phyloP scores from a whole-genome alignment of 1,139 yeast species.

The Blastobotrys serpentis region DNA sequence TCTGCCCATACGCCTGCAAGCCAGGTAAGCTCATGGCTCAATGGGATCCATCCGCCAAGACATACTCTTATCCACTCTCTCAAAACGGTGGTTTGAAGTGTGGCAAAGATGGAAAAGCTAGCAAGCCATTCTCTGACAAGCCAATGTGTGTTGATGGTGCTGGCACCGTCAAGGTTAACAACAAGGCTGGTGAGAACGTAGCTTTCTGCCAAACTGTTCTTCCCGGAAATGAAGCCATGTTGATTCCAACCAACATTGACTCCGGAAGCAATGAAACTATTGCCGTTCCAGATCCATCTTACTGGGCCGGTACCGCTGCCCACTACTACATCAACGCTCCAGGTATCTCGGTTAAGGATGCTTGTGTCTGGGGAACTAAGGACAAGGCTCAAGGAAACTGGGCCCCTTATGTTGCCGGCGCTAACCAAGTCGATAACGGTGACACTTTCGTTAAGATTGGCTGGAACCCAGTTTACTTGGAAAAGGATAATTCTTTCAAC shows the following conservation, averaged over 20 bases:
- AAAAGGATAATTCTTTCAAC: constrained; percentile 53
- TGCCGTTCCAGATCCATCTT: constrained; percentile 80
- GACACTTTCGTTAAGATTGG: constrained; percentile 80
- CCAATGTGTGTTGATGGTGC: constrained; percentile 71
- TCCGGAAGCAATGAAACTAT: constrained; percentile 49
- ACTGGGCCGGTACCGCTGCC: constrained; percentile 66
- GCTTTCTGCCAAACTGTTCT: constrained; percentile 91
- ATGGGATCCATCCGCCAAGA: constrained; percentile 65
- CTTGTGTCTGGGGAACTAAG: constrained; percentile 80
- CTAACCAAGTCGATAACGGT: constrained; percentile 67
- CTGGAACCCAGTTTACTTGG: constrained; percentile 85
- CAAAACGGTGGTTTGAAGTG: constrained; percentile 82
- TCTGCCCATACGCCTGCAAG: constrained; percentile 88
- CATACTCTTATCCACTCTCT: constrained; percentile 82
- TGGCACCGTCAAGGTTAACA: constrained; percentile 64
- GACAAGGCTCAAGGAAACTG: constrained; percentile 76
- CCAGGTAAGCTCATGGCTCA: constrained; percentile 80
- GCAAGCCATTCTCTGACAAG: constrained; percentile 58
- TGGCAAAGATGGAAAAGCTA: constrained; percentile 63
- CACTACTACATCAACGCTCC: constrained; percentile 87
- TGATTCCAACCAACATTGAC: constrained; percentile 72
- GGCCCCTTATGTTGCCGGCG: constrained; percentile 93
- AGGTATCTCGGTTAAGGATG: constrained; percentile 73
- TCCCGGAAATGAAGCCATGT: constrained; percentile 93
- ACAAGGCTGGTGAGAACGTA: constrained; percentile 49